Evolutionary conservation across 805 yeast genomes (phyloP), one percentile per base, ranked within the genome.

Genomic region (Candida endomychidarum): DNA sequence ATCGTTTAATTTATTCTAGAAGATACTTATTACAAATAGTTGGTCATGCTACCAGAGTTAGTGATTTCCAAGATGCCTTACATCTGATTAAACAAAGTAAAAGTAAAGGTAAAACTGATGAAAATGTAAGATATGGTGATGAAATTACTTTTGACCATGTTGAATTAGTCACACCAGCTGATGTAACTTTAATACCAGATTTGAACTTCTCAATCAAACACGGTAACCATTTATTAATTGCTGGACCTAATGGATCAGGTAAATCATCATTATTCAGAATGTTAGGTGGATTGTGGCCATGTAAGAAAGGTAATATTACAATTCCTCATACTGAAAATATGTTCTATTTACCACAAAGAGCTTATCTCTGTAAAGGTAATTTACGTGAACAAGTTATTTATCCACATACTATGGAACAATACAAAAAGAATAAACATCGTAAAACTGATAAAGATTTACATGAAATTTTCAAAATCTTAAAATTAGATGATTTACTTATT

Each of bases 201-300:
- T 70, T 90, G 51, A 70, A 78, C 19, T 89, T 90, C 60, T 74
- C 81, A 37, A 77, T 90, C 39, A 77, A 82, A 46, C 83, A 78
- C 23, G 96, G 96, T 24, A 82, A 89, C 37, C 93, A 90, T 61
- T 68, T 90, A 37, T 71, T 90, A 38, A 89, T 90, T 57, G 89
- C 91, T 8, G 98, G 98, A 0, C 97, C 97, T 10, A 90, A 90
- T 56, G 98, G 98, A 1, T 86, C 96, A 47, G 98, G 98, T 19
- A 90, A 90, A 63, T 89, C 96, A 0, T 90, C 97, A 0, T 67
- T 90, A 42, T 90, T 90, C 61, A 77, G 98, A 56, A 78, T 90
- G 53, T 73, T 90, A 34, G 96, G 97, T 40, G 96, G 96, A 0
- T 70, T 90, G 49, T 90, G 98, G 98, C 95, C 93, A 2, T 81